phyloP scores from a whole-genome alignment of 1,284 basidiomycete genomes.

The Exobasidium cylindrosporum region DNA sequence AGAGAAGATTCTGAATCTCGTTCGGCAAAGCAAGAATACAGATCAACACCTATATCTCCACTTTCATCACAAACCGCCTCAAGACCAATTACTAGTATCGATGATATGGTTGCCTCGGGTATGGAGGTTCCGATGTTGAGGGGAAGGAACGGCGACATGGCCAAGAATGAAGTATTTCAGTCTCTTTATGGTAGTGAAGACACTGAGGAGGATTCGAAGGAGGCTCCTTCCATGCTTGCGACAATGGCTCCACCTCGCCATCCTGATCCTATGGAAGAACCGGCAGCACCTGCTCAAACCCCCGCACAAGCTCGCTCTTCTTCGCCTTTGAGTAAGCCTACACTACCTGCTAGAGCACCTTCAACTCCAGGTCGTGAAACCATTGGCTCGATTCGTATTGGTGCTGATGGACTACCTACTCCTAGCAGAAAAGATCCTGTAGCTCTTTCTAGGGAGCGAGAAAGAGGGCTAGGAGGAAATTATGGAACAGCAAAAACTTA shows the following conservation, averaged over 20 bases:
- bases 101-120: constrained; percentile 1
- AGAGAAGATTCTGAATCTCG: constrained; percentile 15
- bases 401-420: background rate
- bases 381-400: background rate
- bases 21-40: background rate
- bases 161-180: background rate
- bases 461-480: background rate
- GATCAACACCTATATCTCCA: constrained; percentile 1
- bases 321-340: background rate
- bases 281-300: background rate
- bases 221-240: background rate
- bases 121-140: constrained; percentile 1
- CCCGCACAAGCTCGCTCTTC: background rate
- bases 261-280: background rate
- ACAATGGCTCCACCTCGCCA: background rate
- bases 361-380: background rate
- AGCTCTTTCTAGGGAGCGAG: background rate
- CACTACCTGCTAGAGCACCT: background rate
- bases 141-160: background rate
- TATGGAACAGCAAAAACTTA: constrained; percentile 5
- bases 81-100: constrained; percentile 17
- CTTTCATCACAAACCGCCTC: background rate
- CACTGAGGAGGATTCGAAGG: background rate
- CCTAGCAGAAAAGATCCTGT: constrained; percentile 2
- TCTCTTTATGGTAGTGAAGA: background rate